These are phyloP conservation scores for Phlebopus sp. DNA, from an alignment of 1,284 basidiomycete species.

Conservation along the genomic window DNA sequence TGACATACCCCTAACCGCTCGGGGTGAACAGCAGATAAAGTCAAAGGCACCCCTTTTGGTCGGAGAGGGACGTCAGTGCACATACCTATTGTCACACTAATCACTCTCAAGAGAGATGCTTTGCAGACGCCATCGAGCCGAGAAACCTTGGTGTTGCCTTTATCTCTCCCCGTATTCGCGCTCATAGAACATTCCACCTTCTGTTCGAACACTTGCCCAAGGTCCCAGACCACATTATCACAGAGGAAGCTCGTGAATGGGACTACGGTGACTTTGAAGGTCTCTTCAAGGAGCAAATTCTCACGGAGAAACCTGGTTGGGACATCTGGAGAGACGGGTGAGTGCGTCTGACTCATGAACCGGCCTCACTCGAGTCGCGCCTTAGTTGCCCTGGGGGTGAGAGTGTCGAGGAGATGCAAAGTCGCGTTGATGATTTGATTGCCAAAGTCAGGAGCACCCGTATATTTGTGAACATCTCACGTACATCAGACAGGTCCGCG, in stretches of 20 bases:
- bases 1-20: constrained; percentile 84
- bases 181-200: constrained; percentile 82
- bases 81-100: constrained; percentile 5
- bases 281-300: constrained; percentile 71
- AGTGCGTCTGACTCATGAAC: constrained; percentile 16
- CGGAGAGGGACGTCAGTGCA: constrained; percentile 69
- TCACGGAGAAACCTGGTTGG: constrained; percentile 66
- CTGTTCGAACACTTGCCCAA: constrained; percentile 60
- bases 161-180: constrained; percentile 82
- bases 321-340: constrained; percentile 82
- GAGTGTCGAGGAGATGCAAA: constrained; percentile 74
- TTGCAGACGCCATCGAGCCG: constrained; percentile 75
- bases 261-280: constrained; percentile 93
- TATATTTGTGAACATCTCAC: not conserved
- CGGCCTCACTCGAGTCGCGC: not conserved
- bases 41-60: constrained; percentile 66
- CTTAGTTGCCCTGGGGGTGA: constrained; percentile 84
- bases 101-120: not conserved
- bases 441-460: constrained; percentile 43
- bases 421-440: constrained; percentile 77
- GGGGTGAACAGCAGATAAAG: constrained; percentile 74
- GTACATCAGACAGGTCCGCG: constrained; percentile 53
- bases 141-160: constrained; percentile 73
- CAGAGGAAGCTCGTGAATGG: constrained; percentile 79
- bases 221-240: constrained; percentile 53